phyloP scores from a whole-genome alignment of 2,329 filamentous ascomycete genomes.

The Aspergillus jensenii region DNA sequence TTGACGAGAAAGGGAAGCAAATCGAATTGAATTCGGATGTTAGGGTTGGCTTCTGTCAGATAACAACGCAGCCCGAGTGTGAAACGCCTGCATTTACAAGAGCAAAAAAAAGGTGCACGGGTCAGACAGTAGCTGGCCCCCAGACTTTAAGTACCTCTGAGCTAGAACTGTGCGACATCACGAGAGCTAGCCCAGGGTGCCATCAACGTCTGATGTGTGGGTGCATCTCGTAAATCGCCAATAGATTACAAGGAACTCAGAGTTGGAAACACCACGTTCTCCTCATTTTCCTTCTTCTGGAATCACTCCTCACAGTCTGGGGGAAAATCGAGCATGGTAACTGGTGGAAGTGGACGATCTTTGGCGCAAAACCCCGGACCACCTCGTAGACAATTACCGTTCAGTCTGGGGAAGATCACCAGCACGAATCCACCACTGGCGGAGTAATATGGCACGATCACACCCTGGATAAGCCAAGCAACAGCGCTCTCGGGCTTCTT shows the following conservation, averaged over 20 bases:
- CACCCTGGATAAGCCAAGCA: not conserved
- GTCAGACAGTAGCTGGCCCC: not conserved
- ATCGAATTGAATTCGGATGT: not conserved
- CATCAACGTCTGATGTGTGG: not conserved
- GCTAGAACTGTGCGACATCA: slow-evolving; percentile 3
- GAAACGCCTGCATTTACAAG: not conserved
- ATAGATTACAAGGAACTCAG: not conserved
- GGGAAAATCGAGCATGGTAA: not conserved
- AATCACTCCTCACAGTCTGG: not conserved
- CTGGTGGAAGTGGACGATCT: slow-evolving; percentile 3
- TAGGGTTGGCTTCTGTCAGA: not conserved
- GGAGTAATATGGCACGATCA: not conserved
- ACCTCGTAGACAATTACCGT: slow-evolving; percentile 7
- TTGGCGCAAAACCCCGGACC: not conserved
- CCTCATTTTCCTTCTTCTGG: not conserved
- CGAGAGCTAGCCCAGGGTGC: not conserved
- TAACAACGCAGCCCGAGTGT: not conserved
- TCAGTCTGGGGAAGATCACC: slow-evolving; percentile 17
- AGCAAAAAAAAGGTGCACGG: not conserved
- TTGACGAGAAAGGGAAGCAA: not conserved
- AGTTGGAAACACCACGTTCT: not conserved
- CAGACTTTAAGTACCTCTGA: slow-evolving; percentile 3
- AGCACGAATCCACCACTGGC: slow-evolving; percentile 16
- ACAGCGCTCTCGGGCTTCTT: not conserved
- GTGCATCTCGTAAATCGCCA: slow-evolving; percentile 1